Conservation (phyloP, 2,329 filamentous ascomycete species). For the Fusarium sp. region DNA sequence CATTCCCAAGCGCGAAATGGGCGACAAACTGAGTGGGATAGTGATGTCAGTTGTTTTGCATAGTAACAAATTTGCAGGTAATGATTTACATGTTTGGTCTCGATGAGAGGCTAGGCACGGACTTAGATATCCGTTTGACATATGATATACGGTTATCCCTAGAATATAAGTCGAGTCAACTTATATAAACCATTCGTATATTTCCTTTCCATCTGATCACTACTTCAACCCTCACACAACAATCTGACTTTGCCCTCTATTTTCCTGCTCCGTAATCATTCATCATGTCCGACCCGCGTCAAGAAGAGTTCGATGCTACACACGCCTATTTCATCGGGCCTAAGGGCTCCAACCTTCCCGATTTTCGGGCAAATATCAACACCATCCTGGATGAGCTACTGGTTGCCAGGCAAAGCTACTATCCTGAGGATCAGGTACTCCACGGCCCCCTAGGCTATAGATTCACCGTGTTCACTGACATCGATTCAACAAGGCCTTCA, state of each 20-base stretch:
- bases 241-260: neutral
- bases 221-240: neutral
- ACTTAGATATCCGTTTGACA: neutral
- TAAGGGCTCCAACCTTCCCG: conserved; percentile 53
- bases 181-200: neutral
- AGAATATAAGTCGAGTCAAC: neutral
- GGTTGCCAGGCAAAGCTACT: conserved; percentile 48
- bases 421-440: conserved; percentile 47
- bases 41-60: conserved; percentile 9
- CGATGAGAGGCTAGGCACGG: neutral
- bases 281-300: conserved; percentile 18
- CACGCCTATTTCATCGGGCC: conserved; percentile 57
- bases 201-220: too few species aligned
- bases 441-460: neutral
- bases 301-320: conserved; percentile 31
- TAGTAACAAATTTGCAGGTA: fast-evolving
- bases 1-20: neutral
- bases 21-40: neutral
- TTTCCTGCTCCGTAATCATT: neutral
- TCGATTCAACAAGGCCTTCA: conserved; percentile 44
- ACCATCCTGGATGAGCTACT: conserved; percentile 52
- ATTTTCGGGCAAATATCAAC: conserved; percentile 52
- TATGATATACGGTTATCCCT: neutral
- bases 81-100: neutral
- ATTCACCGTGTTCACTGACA: neutral